Evolutionary conservation across 768 basidiomycete species (phyloP), one percentile per base, ranked within the genome.

Genomic region (Mycena rosella): DNA sequence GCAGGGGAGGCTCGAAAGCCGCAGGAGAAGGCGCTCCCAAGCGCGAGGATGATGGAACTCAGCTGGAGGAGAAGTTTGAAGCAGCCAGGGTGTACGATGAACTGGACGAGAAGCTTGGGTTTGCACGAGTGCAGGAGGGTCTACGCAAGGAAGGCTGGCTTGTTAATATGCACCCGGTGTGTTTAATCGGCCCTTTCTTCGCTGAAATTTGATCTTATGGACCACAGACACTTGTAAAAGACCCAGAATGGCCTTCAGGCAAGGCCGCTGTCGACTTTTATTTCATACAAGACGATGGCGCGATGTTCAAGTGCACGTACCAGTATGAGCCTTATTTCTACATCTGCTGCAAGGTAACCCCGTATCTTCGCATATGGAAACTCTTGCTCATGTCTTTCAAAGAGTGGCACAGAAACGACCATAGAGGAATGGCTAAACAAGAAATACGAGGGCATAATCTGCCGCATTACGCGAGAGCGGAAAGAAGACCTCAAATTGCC

Each of bases 391-490:
- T 62, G 30, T 29, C 22, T 61, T 47, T 54, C 45, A 17, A 74
- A 96, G 96, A 82, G 80, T 63, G 96, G 96, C 1, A 91, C 91
- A 55, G 97, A 99, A 77, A 90, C 91, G 1, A 87, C 86, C 10
- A 92, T 98, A 15, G 98, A 99, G 79, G 97, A 99, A 80, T 99
- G 95, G 94, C 81, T 99, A 11, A 86, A 92, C 79, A 96, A 97
- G 80, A 91, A 90, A 71, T 99, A 94, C 78, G 96, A 99, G 78
- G 96, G 95, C 1, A 76, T 93, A 34, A 87, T 99, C 55, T 87
- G 83, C 70, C 91, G 93, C 42, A 90, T 98, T 52, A 85, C 88
- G 38, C 89, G 95, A 29, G 87, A 91, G 75, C 87, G 88, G 74
- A 99, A 98, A 76, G 96, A 98, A 79, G 98, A 99, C 76, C 88